phyloP scores from a whole-genome alignment of 1,284 basidiomycete genomes.

The Uromyces viciae-fabae region DNA sequence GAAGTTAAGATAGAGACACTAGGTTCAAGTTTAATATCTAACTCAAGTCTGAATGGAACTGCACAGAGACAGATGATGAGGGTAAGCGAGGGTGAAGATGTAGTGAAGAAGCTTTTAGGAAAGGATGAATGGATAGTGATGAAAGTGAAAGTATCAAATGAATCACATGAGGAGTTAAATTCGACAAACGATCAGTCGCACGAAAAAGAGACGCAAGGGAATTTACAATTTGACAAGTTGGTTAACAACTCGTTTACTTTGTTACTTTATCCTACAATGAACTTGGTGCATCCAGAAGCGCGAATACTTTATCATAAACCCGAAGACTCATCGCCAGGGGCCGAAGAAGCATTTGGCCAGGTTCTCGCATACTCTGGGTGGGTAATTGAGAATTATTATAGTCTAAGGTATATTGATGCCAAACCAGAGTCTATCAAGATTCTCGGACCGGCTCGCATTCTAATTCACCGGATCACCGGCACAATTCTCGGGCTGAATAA shows the following conservation, averaged over 20 bases:
- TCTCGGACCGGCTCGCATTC: neutral
- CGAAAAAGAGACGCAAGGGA: too few species aligned
- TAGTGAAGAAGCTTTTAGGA: too few species aligned
- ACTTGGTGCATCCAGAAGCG: slow-evolving; percentile 31
- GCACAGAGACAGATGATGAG: too few species aligned
- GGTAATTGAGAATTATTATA: slow-evolving; percentile 3
- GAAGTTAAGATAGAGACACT: neutral
- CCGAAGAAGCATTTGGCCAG: neutral
- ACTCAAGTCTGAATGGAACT: too few species aligned
- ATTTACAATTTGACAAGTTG: too few species aligned
- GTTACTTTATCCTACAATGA: neutral
- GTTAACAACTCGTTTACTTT: slow-evolving; percentile 19
- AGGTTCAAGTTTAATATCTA: too few species aligned
- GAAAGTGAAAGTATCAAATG: neutral
- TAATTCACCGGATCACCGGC: neutral
- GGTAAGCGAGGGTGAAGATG: too few species aligned
- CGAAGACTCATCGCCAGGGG: neutral
- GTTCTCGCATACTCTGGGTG: slow-evolving; percentile 31
- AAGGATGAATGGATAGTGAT: neutral
- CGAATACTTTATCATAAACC: slow-evolving; percentile 8
- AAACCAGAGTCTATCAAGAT: too few species aligned
- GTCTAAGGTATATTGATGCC: neutral
- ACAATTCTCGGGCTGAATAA: neutral
- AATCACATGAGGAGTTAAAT: neutral
- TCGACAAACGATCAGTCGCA: too few species aligned